phyloP scores from a whole-genome alignment of 2,329 filamentous ascomycete species.

The Graphiopsis chlorocephala region DNA sequence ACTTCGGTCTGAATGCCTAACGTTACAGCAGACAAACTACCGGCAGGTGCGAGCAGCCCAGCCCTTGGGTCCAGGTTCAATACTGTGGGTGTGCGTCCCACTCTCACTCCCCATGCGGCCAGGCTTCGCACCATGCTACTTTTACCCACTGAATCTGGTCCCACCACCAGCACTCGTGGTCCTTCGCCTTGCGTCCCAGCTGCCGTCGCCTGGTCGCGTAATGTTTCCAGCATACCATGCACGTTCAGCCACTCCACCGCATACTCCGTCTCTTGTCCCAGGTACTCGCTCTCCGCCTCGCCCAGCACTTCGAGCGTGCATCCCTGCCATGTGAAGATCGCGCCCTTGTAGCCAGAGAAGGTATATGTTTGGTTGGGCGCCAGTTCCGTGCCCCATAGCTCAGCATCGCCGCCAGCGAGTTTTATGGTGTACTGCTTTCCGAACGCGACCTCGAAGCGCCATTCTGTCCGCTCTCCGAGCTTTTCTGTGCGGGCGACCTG shows the following conservation, averaged over 20 bases:
- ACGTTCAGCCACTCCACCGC: constrained; percentile 79
- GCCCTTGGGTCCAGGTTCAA: constrained; percentile 84
- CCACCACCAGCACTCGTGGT: constrained; percentile 81
- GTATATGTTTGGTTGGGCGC: constrained; percentile 75
- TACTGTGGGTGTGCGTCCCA: constrained; percentile 71
- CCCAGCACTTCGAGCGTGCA: constrained; percentile 78
- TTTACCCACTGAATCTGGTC: constrained; percentile 75
- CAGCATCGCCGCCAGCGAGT: constrained; percentile 77
- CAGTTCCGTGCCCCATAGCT: constrained; percentile 93
- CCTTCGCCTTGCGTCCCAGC: constrained; percentile 43
- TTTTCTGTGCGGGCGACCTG: constrained; percentile 38
- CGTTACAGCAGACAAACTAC: constrained; percentile 80
- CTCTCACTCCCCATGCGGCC: constrained; percentile 78
- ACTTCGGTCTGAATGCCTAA: constrained; percentile 86
- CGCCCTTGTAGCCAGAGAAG: constrained; percentile 78
- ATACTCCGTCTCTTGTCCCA: constrained; percentile 71
- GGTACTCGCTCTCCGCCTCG: constrained; percentile 66
- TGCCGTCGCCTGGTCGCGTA: constrained; percentile 58
- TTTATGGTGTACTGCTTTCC: constrained; percentile 44
- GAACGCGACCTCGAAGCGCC: constrained; percentile 40
- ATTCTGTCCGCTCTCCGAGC: constrained; percentile 46
- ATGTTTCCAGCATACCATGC: constrained; percentile 77
- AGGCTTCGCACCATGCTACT: constrained; percentile 49
- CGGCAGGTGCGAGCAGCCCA: constrained; percentile 55
- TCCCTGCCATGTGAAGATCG: constrained; percentile 89